Evolutionary conservation across 805 yeast species (phyloP).

Genomic region (Groenewaldozyma salmanticensis): DNA sequence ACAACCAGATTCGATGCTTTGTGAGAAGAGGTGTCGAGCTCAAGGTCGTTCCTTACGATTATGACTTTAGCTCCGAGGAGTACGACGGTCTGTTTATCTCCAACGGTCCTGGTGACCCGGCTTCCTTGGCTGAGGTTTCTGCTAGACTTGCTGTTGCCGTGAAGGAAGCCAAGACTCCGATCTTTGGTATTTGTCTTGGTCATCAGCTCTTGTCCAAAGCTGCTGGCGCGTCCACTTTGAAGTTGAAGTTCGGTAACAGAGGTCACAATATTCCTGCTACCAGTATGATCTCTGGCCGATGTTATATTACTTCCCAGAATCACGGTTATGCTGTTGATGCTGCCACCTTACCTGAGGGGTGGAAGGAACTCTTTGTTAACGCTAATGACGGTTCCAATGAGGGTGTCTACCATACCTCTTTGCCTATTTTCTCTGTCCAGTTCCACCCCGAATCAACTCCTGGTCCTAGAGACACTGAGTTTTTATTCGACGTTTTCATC

Average conservation of each 20-base stretch:
- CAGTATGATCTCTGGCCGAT: slow-evolving; percentile 80
- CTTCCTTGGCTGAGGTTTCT: slow-evolving; percentile 64
- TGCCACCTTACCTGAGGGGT: slow-evolving; percentile 58
- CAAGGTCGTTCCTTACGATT: slow-evolving; percentile 91
- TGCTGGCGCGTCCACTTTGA: slow-evolving; percentile 84
- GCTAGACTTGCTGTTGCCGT: slow-evolving; percentile 49
- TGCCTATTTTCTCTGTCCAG: slow-evolving; percentile 95
- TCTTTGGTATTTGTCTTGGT: slow-evolving; percentile 97
- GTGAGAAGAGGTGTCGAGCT: slow-evolving; percentile 94
- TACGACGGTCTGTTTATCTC: slow-evolving; percentile 95
- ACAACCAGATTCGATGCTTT: slow-evolving; percentile 94
- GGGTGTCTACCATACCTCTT: slow-evolving; percentile 84
- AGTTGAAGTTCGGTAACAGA: slow-evolving; percentile 96
- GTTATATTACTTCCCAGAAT: slow-evolving; percentile 97
- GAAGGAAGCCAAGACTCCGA: slow-evolving; percentile 65
- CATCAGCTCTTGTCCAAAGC: slow-evolving; percentile 96
- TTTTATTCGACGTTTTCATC: slow-evolving; percentile 88
- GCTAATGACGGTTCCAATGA: slow-evolving; percentile 97
- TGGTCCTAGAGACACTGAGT: slow-evolving; percentile 98
- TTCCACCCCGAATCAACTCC: slow-evolving; percentile 99
- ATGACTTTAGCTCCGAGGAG: slow-evolving; percentile 68
- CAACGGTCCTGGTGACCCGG: slow-evolving; percentile 99
- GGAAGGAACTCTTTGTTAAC: slow-evolving; percentile 92
- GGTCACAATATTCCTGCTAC: slow-evolving; percentile 98
- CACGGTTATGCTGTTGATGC: slow-evolving; percentile 97